Evolutionary conservation across 2,329 filamentous ascomycete genomes (phyloP).

Genomic region (Neocucurbitaria cava): DNA sequence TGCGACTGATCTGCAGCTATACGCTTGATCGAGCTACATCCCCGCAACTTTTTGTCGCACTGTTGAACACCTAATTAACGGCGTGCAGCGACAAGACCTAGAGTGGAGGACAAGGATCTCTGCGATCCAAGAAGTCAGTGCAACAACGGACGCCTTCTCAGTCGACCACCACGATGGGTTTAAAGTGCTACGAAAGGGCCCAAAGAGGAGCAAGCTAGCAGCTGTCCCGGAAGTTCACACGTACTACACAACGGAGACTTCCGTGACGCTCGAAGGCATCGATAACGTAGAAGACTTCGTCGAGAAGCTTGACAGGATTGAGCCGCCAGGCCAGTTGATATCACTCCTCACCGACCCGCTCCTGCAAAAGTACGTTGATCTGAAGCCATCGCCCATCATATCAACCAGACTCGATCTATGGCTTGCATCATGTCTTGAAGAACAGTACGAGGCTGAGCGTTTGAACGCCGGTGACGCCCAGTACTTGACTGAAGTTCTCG

Average conservation of each 20-base stretch:
- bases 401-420: slow-evolving; percentile 46
- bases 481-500: slow-evolving; percentile 41
- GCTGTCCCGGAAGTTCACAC: slow-evolving; percentile 74
- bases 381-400: slow-evolving; percentile 49
- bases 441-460: slow-evolving; percentile 37
- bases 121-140: slow-evolving; percentile 67
- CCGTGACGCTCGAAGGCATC: slow-evolving; percentile 74
- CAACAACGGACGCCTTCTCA: slow-evolving; percentile 50
- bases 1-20: slow-evolving; percentile 19
- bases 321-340: slow-evolving; percentile 81
- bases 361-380: slow-evolving; percentile 75
- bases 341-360: slow-evolving; percentile 78
- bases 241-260: slow-evolving; percentile 69
- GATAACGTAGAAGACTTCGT: slow-evolving; percentile 74
- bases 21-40: slow-evolving; percentile 10
- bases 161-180: slow-evolving; percentile 62
- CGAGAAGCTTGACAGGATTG: slow-evolving; percentile 75
- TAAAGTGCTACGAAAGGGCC: slow-evolving; percentile 64
- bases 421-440: slow-evolving; percentile 47
- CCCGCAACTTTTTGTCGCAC: slow-evolving; percentile 22
- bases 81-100: slow-evolving; percentile 67
- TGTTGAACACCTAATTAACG: slow-evolving; percentile 28
- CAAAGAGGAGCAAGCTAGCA: slow-evolving; percentile 59
- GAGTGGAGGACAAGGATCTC: slow-evolving; percentile 75
- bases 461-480: slow-evolving; percentile 19